A percentile compares a stretch with the other conserved stretches of the same genome.
Evolutionary conservation across 2,329 filamentous ascomycete species (phyloP).

Genomic region (Arthrobotrys conoides): DNA sequence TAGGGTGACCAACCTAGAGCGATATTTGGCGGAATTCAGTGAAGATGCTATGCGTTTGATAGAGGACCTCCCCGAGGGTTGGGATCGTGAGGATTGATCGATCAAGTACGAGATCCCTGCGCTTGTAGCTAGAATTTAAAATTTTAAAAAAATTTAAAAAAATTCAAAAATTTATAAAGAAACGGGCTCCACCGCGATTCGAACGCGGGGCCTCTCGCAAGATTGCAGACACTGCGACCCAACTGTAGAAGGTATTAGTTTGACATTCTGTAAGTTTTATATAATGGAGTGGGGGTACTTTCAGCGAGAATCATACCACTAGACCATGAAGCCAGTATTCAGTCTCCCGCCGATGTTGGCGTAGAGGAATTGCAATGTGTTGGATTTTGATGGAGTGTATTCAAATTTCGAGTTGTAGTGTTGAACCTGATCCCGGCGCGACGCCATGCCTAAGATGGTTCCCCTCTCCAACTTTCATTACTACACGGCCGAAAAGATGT

Average conservation of each 20-base stretch:
- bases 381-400: too few relatives aligned
- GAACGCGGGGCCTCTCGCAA: constrained; percentile 59
- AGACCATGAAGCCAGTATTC: constrained; percentile 65
- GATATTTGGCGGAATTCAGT: neutral
- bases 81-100: constrained; percentile 5
- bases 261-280: too few relatives aligned
- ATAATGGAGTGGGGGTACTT: too few relatives aligned
- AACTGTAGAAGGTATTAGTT: constrained; percentile 6
- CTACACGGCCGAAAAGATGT: too few relatives aligned
- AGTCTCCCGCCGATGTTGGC: neutral
- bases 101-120: too few relatives aligned
- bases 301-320: constrained; percentile 68
- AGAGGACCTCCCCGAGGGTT: neutral
- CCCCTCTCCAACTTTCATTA: too few relatives aligned
- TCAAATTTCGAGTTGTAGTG: too few relatives aligned
- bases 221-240: constrained; percentile 44
- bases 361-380: too few relatives aligned
- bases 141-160: neutral
- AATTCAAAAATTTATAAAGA: neutral
- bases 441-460: too few relatives aligned
- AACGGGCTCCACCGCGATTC: constrained; percentile 54
- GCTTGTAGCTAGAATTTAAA: neutral
- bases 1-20: neutral
- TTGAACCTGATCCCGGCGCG: too few relatives aligned
- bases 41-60: neutral